Conservation (phyloP, 345 rosid species). For the Eucalyptus fibrosa region DNA sequence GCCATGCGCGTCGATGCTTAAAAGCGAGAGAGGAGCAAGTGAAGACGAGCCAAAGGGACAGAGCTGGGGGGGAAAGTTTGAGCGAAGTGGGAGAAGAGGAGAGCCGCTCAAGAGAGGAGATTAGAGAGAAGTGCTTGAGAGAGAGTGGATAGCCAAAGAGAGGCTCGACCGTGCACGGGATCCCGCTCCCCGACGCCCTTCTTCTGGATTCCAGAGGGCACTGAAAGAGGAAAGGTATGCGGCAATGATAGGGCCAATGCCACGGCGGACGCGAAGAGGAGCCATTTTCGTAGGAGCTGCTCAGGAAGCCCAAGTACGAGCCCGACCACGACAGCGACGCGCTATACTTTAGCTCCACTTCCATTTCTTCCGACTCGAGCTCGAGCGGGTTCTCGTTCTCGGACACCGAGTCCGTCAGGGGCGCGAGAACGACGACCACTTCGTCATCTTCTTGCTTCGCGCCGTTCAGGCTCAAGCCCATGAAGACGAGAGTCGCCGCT, state of each 20-base stretch:
- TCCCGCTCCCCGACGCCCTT: no score
- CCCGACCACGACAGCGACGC: constrained; percentile 28
- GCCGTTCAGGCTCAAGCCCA: constrained; percentile 22
- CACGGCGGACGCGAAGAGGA: background rate
- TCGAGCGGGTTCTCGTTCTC: constrained; percentile 12
- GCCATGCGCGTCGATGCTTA: no score
- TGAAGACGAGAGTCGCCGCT: constrained; percentile 18
- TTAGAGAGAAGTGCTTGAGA: no score
- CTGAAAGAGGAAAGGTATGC: no score
- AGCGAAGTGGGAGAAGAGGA: no score
- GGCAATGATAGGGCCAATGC: constrained; percentile 1
- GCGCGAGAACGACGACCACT: constrained; percentile 8
- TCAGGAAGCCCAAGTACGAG: background rate
- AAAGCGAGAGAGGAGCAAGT: no score
- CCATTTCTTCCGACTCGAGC: constrained; percentile 36
- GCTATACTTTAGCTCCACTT: constrained; percentile 49
- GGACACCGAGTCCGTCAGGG: constrained; percentile 44
- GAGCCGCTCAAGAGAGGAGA: no score
- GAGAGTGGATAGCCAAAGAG: no score
- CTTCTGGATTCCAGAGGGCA: no score
- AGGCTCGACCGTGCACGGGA: no score
- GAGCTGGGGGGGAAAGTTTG: no score
- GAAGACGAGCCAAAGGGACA: no score
- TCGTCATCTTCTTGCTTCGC: constrained; percentile 24
- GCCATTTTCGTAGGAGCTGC: background rate